Conservation (phyloP, 2,329 filamentous ascomycete species). For the Calcarisporium arbuscula region DNA sequence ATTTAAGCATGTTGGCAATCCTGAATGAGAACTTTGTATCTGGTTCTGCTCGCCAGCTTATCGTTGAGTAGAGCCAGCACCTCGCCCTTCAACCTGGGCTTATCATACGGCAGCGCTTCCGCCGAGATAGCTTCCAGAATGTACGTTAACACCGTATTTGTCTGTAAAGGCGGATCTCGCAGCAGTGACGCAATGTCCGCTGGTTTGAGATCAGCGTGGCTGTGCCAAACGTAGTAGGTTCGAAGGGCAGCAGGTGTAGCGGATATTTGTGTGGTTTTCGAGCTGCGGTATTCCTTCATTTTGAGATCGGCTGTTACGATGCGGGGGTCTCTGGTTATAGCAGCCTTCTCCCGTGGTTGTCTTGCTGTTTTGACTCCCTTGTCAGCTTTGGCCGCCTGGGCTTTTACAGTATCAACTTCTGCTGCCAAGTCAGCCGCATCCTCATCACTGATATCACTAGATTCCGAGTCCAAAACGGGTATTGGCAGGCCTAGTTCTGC, state of each 20-base stretch:
- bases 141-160: slow-evolving; percentile 50
- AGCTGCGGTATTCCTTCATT: slow-evolving; percentile 28
- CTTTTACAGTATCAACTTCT: slow-evolving; percentile 22
- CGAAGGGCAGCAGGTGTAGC: slow-evolving; percentile 35
- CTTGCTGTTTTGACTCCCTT: slow-evolving; percentile 1
- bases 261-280: slow-evolving; percentile 15
- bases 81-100: slow-evolving; percentile 35
- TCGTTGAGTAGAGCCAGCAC: slow-evolving; percentile 31
- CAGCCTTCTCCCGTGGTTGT: slow-evolving; percentile 1
- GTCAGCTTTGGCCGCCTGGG: slow-evolving; percentile 16
- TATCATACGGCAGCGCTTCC: slow-evolving; percentile 46
- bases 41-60: slow-evolving; percentile 7
- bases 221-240: slow-evolving; percentile 60
- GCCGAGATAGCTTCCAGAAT: slow-evolving; percentile 48
- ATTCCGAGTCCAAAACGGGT: slow-evolving; percentile 31
- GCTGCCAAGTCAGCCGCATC: slow-evolving; percentile 24
- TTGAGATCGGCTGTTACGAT: slow-evolving; percentile 37
- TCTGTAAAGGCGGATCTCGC: slow-evolving; percentile 53
- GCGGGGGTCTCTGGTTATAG: slow-evolving; percentile 28
- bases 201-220: slow-evolving; percentile 41
- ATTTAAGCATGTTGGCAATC: slow-evolving; percentile 2
- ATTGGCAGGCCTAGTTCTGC: slow-evolving; percentile 64
- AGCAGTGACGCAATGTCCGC: slow-evolving; percentile 46
- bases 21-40: not conserved
- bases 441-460: slow-evolving; percentile 7